Evolutionary conservation across 2,329 filamentous ascomycete genomes (phyloP).

Genomic region (Tolypocladium endophyticum): DNA sequence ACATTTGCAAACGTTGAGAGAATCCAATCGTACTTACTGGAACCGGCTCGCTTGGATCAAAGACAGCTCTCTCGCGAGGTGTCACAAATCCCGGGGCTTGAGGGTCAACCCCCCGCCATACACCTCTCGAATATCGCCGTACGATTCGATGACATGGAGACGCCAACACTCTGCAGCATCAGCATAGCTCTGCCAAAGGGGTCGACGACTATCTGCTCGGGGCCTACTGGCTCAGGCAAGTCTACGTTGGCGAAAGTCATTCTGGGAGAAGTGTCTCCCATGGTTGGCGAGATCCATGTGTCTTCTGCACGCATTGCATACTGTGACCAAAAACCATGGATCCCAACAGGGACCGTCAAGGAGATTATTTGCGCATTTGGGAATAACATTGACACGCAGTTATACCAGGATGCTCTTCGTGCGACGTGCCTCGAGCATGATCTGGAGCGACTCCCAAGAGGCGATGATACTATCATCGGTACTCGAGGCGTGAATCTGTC

Average conservation of each 20-base stretch:
- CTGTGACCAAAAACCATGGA: not conserved
- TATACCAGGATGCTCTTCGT: not conserved
- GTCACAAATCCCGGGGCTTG: not conserved
- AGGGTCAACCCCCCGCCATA: not conserved
- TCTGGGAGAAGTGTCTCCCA: not conserved
- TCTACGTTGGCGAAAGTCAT: not conserved
- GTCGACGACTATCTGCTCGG: not conserved
- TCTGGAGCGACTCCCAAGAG: not conserved
- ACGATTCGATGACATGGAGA: not conserved
- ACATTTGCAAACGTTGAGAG: not conserved
- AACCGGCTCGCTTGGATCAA: not conserved
- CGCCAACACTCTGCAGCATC: not conserved
- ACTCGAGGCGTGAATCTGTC: not conserved
- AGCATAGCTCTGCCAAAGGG: not conserved
- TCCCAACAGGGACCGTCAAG: not conserved
- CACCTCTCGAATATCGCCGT: not conserved
- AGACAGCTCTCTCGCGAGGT: not conserved
- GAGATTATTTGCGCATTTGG: not conserved
- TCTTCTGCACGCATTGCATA: not conserved
- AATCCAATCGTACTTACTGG: not conserved
- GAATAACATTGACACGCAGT: not conserved
- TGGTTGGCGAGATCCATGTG: not conserved
- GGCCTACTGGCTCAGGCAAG: not conserved
- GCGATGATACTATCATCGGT: not conserved
- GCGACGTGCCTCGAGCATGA: not conserved